Evolutionary conservation across 1,284 basidiomycete genomes (phyloP).

Genomic region (Cystobasidiaceae sp.): DNA sequence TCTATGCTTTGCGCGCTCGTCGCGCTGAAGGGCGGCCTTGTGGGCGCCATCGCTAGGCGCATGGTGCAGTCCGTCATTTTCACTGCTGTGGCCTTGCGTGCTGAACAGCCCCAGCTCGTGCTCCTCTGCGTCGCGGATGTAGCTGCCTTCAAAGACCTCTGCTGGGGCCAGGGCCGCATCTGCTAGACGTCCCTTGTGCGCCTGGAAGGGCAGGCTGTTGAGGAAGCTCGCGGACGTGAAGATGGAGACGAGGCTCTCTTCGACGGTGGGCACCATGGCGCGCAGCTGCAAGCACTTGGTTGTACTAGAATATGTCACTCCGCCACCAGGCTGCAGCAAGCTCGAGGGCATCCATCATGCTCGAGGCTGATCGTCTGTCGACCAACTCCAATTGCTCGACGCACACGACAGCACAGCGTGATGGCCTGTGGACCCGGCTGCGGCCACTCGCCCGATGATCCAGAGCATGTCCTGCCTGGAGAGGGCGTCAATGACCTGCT

Average conservation of each 20-base stretch:
- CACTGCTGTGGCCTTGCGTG: neutral
- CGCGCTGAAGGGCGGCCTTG: neutral
- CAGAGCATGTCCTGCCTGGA: slow-evolving; percentile 27
- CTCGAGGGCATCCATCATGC: too few species aligned
- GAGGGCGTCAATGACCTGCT: slow-evolving; percentile 27
- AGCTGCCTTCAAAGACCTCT: slow-evolving; percentile 33
- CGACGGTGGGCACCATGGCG: slow-evolving; percentile 3
- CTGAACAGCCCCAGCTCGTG: slow-evolving; percentile 37
- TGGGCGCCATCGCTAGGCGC: neutral
- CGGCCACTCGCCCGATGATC: slow-evolving; percentile 16
- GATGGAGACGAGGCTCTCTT: slow-evolving; percentile 9
- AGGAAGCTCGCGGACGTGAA: slow-evolving; percentile 26
- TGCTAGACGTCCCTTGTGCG: slow-evolving; percentile 20
- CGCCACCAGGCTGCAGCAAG: too few species aligned
- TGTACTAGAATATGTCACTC: too few species aligned
- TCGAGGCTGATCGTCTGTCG: neutral
- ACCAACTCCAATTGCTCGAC: neutral
- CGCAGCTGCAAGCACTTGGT: neutral
- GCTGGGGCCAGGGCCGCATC: slow-evolving; percentile 31
- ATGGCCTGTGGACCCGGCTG: slow-evolving; percentile 26
- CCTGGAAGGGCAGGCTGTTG: slow-evolving; percentile 5
- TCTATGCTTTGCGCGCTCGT: slow-evolving; percentile 8
- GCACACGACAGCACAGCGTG: neutral
- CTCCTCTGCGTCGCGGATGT: slow-evolving; percentile 37
- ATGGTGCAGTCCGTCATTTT: neutral